phyloP scores from a whole-genome alignment of 208 protist species.

The Balamuthia mandrillaris region DNA sequence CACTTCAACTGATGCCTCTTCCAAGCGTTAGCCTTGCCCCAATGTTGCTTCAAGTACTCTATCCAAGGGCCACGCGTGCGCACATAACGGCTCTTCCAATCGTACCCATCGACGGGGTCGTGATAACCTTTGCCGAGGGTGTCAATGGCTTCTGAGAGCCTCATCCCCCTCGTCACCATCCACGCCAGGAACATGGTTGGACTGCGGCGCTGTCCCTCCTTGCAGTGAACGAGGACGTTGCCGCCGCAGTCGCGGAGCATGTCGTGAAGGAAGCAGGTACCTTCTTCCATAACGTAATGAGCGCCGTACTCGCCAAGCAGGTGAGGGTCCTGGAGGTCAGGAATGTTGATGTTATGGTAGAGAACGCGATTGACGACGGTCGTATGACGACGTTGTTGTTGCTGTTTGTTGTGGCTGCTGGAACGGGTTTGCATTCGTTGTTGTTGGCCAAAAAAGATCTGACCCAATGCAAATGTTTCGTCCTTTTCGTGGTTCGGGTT shows the following conservation, averaged over 20 bases:
- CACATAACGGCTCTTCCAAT: slow-evolving; percentile 18
- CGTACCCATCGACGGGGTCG: slow-evolving; percentile 3
- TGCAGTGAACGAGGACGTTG: slow-evolving; percentile 28
- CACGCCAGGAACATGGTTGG: slow-evolving; percentile 26
- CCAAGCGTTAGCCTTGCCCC: slow-evolving; percentile 23
- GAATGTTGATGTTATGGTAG: slow-evolving; percentile 24
- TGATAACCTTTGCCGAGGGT: neutral
- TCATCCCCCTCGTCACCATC: slow-evolving; percentile 4
- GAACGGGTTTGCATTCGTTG: too few relatives aligned
- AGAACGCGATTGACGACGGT: neutral
- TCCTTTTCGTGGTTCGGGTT: neutral
- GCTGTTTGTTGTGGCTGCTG: too few relatives aligned
- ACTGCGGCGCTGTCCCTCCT: neutral
- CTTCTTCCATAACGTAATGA: neutral
- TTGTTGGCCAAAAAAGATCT: neutral
- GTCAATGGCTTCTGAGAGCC: neutral
- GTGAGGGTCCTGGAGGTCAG: slow-evolving; percentile 10
- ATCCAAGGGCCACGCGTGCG: slow-evolving; percentile 21
- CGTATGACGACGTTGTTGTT: too few relatives aligned
- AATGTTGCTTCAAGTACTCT: neutral
- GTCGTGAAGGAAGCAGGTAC: neutral
- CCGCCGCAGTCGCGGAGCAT: neutral
- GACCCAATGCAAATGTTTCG: neutral
- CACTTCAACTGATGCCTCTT: neutral
- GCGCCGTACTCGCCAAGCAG: slow-evolving; percentile 18